Evolutionary conservation across 345 rosid species (phyloP).

Genomic region (Rhizophora apiculata): DNA sequence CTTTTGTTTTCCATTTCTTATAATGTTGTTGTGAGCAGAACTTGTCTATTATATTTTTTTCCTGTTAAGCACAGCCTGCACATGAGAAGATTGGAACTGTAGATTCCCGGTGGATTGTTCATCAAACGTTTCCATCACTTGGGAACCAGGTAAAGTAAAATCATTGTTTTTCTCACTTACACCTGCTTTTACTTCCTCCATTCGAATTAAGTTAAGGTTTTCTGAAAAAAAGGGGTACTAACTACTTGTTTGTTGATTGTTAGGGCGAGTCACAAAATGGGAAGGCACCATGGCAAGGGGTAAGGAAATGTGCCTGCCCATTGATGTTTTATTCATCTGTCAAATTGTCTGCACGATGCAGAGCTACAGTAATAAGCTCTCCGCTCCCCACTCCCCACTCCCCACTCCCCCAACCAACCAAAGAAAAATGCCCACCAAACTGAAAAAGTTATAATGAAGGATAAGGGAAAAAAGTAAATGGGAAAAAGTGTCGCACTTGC

Average conservation of each 20-base stretch:
- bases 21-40: not conserved
- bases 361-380: too few relatives aligned
- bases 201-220: not conserved
- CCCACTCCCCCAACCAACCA: too few relatives aligned
- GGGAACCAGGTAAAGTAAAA: slow-evolving; percentile 68
- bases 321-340: too few relatives aligned
- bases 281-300: slow-evolving; percentile 92
- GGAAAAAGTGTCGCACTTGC: too few relatives aligned
- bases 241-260: not conserved
- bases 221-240: slow-evolving; percentile 2
- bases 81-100: slow-evolving; percentile 98
- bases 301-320: slow-evolving; percentile 26
- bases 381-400: too few relatives aligned
- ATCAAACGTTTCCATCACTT: slow-evolving; percentile 82
- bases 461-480: too few relatives aligned
- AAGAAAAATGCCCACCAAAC: too few relatives aligned
- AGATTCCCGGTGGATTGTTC: slow-evolving; percentile 95
- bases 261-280: slow-evolving; percentile 70
- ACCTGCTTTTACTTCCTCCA: not conserved
- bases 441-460: too few relatives aligned
- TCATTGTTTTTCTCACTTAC: slow-evolving; percentile 12
- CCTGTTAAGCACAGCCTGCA: slow-evolving; percentile 63
- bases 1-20: not conserved
- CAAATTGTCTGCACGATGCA: too few relatives aligned
- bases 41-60: not conserved